A percentile compares a stretch with the other conserved stretches of the same genome.
These are phyloP conservation scores for Colletotrichum sublineola DNA, from an alignment of 2,329 filamentous ascomycete genomes.

Conservation along the genomic window DNA sequence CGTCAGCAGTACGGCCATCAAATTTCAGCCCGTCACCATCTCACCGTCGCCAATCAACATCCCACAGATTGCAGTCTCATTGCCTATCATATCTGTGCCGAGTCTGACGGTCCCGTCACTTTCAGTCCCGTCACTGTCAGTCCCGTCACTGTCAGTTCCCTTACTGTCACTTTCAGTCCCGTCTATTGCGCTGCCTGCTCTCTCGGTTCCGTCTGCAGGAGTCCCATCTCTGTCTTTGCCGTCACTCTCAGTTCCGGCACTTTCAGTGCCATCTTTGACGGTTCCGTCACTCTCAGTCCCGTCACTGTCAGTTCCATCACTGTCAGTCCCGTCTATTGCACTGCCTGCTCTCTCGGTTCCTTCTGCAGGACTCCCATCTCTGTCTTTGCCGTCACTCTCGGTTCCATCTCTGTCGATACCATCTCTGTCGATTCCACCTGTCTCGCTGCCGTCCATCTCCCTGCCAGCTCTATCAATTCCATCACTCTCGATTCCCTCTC, in stretches of 20 bases:
- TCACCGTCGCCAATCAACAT: not conserved
- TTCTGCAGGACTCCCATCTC: not conserved
- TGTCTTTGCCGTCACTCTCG: not conserved
- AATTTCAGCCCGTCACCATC: not conserved
- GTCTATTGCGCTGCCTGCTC: not conserved
- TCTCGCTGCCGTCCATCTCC: not conserved
- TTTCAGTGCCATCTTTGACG: not conserved
- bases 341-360: not conserved
- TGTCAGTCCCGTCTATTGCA: not conserved
- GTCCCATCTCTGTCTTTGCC: not conserved
- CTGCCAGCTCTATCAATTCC: not conserved
- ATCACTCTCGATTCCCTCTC: not conserved
- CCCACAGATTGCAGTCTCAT: not conserved
- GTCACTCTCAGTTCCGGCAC: not conserved
- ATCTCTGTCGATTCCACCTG: not conserved
- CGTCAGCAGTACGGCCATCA: not conserved
- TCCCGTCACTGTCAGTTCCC: not conserved
- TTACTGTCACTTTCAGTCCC: not conserved
- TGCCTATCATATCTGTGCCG: not conserved
- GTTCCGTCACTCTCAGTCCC: not conserved
- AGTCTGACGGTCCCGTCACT: not conserved
- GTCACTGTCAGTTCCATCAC: not conserved
- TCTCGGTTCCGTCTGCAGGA: not conserved
- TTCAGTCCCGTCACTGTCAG: not conserved
- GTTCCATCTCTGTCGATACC: not conserved